Evolutionary conservation across 352 stramenopile species (phyloP).

Genomic region (Pythium brachiatum): DNA sequence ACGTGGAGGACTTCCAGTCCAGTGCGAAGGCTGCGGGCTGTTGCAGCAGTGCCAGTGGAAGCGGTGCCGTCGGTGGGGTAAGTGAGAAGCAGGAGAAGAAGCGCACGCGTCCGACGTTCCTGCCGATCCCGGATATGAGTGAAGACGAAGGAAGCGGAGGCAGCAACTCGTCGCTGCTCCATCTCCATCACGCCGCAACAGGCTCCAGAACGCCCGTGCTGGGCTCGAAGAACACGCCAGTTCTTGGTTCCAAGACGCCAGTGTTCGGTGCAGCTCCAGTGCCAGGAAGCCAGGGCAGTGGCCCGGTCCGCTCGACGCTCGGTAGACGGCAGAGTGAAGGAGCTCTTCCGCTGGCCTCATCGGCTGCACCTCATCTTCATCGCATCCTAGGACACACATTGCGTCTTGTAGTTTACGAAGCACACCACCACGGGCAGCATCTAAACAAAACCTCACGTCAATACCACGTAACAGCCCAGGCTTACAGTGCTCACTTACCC

Average conservation of each 20-base stretch:
- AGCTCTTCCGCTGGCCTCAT: not conserved
- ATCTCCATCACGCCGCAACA: not conserved
- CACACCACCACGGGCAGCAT: too few relatives aligned
- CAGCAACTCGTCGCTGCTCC: not conserved
- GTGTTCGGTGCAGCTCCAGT: not conserved
- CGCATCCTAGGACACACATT: too few relatives aligned
- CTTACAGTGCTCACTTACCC: too few relatives aligned
- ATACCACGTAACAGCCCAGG: too few relatives aligned
- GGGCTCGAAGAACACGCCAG: not conserved
- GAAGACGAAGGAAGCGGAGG: constrained; percentile 15
- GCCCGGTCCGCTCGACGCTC: not conserved
- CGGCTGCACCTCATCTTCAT: too few relatives aligned
- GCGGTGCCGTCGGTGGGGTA: constrained; percentile 16
- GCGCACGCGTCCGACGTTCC: constrained; percentile 56
- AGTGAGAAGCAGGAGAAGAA: constrained; percentile 59
- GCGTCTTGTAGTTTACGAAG: too few relatives aligned
- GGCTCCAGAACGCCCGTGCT: constrained; percentile 15
- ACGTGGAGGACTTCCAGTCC: constrained; percentile 50
- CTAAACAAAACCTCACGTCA: too few relatives aligned
- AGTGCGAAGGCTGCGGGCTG: constrained; percentile 1
- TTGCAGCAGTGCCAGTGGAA: not conserved
- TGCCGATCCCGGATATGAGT: constrained; percentile 61
- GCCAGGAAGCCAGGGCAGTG: not conserved
- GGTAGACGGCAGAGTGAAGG: not conserved
- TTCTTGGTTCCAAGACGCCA: not conserved